These are phyloP conservation scores for Cicer yamashitae DNA, from an alignment of 306 rosid species.

Conservation along the genomic window DNA sequence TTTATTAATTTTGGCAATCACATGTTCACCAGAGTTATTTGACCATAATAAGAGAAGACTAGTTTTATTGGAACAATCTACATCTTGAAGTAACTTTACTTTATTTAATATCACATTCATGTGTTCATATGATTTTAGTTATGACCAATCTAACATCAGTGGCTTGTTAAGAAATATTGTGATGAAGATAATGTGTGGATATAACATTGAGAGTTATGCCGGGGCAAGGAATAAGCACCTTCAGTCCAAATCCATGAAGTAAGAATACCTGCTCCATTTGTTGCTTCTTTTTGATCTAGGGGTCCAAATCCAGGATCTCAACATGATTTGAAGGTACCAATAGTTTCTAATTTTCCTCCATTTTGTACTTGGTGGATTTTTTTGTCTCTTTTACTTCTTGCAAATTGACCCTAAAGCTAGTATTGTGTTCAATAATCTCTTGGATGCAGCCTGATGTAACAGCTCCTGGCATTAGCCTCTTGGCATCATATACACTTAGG, in stretches of 20 bases:
- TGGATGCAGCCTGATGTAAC: slow-evolving; percentile 81
- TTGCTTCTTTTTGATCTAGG: slow-evolving; percentile 84
- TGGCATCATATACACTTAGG: slow-evolving; percentile 77
- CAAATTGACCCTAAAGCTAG: slow-evolving; percentile 16
- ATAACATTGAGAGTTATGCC: slow-evolving; percentile 40
- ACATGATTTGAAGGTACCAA: slow-evolving; percentile 74
- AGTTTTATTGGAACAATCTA: too few relatives aligned
- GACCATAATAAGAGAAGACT: too few relatives aligned
- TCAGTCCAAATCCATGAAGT: slow-evolving; percentile 60
- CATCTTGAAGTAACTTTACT: too few relatives aligned
- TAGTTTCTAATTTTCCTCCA: slow-evolving; percentile 14
- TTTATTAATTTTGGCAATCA: neutral
- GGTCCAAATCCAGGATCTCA: slow-evolving; percentile 77
- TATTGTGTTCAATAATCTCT: slow-evolving; percentile 5
- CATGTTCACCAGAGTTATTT: neutral
- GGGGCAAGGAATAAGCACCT: slow-evolving; percentile 75
- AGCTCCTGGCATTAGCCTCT: slow-evolving; percentile 82
- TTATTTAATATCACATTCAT: too few relatives aligned
- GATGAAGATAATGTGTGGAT: neutral
- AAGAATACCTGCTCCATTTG: slow-evolving; percentile 63
- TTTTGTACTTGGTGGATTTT: neutral
- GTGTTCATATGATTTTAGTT: too few relatives aligned
- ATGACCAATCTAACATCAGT: too few relatives aligned
- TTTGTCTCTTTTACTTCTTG: neutral
- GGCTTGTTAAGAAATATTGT: neutral